These are phyloP conservation scores for Fraxinus quadrangulata DNA, from an alignment of 257 asterid genomes.

Conservation along the genomic window DNA sequence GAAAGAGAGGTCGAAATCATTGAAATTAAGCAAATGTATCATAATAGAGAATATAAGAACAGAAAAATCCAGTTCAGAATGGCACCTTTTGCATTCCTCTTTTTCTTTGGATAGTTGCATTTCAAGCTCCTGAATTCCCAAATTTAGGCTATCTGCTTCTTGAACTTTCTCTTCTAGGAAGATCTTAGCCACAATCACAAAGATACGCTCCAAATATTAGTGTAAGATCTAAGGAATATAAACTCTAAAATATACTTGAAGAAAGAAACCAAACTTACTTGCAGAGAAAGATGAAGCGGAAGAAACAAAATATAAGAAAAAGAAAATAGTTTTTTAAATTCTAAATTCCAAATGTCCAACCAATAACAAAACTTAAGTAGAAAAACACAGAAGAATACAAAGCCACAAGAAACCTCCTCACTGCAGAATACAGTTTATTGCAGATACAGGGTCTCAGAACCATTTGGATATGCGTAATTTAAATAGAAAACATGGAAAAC, in stretches of 20 bases:
- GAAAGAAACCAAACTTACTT: slow-evolving; percentile 1
- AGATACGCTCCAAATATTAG: slow-evolving; percentile 13
- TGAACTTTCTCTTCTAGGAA: slow-evolving; percentile 61
- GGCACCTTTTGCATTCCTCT: slow-evolving; percentile 76
- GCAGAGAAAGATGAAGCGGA: not conserved
- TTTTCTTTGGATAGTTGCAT: slow-evolving; percentile 62
- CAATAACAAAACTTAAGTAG: slow-evolving; percentile 5
- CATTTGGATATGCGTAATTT: not conserved
- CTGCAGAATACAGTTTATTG: not conserved
- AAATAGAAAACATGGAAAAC: not conserved
- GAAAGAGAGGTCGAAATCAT: slow-evolving; percentile 11
- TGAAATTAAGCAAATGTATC: slow-evolving; percentile 5
- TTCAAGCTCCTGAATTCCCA: slow-evolving; percentile 71
- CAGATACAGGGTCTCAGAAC: not conserved
- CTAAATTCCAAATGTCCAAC: not conserved
- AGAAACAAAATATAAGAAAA: slow-evolving; percentile 11
- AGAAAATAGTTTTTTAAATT: slow-evolving; percentile 9
- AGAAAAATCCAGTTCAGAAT: not conserved
- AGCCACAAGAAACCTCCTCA: not conserved
- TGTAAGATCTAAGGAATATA: slow-evolving; percentile 1
- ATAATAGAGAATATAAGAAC: slow-evolving; percentile 20
- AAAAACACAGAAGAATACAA: slow-evolving; percentile 1
- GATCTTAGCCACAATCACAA: slow-evolving; percentile 47
- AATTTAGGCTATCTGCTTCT: slow-evolving; percentile 53
- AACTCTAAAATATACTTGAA: not conserved